A percentile compares a stretch with the other conserved stretches of the same genome.
Evolutionary conservation across 441 rosid genomes (phyloP).

Genomic region (Bocquillonia castaneifolia): DNA sequence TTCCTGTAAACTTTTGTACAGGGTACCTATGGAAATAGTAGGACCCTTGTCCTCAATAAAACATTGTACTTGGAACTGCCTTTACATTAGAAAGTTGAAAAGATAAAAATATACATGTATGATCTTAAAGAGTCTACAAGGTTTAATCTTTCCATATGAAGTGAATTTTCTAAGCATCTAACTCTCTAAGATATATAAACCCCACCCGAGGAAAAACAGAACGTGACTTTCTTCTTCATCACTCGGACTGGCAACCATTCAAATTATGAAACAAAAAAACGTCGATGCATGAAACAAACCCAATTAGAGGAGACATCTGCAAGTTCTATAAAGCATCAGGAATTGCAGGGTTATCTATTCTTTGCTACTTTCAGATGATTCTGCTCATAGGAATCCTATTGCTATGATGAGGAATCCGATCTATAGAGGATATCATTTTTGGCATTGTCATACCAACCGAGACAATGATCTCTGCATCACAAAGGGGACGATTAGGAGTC

Average conservation of each 20-base stretch:
- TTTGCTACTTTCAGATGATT: conserved; percentile 32
- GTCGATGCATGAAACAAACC: neutral
- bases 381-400: conserved; percentile 56
- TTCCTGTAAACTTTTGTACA: neutral
- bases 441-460: conserved; percentile 99
- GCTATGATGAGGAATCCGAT: conserved; percentile 43
- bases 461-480: conserved; percentile 85
- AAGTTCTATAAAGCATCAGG: neutral
- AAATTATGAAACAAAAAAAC: neutral
- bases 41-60: too few species aligned
- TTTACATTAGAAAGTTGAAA: neutral
- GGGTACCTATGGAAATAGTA: neutral
- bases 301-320: neutral
- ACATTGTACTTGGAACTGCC: neutral
- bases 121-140: neutral
- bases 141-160: conserved; percentile 1
- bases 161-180: neutral
- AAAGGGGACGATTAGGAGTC: conserved; percentile 8
- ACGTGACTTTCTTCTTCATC: too few species aligned
- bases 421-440: conserved; percentile 56
- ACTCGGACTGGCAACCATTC: neutral
- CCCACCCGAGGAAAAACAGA: neutral
- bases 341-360: conserved; percentile 1
- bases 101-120: neutral
- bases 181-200: neutral